Percentiles rank a stretch among this genome's conserved stretches.
phyloP scores from a whole-genome alignment of 257 asterid genomes.

The Prunella vulgaris region DNA sequence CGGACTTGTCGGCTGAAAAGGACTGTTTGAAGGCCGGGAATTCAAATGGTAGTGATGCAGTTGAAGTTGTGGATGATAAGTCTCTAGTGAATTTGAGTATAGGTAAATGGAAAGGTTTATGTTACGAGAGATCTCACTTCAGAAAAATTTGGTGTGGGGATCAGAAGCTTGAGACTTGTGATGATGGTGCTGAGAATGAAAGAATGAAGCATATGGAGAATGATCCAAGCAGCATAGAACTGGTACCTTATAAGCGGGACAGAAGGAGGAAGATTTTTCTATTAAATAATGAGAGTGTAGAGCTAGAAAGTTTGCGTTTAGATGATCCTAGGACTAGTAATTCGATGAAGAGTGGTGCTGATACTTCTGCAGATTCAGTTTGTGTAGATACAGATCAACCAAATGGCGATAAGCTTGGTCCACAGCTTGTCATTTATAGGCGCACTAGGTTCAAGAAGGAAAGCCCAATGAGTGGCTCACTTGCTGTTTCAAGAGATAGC shows the following conservation, averaged over 20 bases:
- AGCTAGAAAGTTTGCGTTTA: slow-evolving; percentile 7
- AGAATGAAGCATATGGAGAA: slow-evolving; percentile 23
- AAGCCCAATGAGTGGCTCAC: slow-evolving; percentile 24
- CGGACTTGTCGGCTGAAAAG: slow-evolving; percentile 27
- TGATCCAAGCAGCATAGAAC: slow-evolving; percentile 2
- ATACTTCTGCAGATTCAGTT: slow-evolving; percentile 20
- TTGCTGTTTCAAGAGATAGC: slow-evolving; percentile 25
- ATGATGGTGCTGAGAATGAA: slow-evolving; percentile 21
- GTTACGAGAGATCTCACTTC: slow-evolving; percentile 28
- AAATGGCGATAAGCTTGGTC: slow-evolving; percentile 22
- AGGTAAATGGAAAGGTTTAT: slow-evolving; percentile 28
- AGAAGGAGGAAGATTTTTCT: slow-evolving; percentile 33
- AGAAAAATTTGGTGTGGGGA: slow-evolving; percentile 26
- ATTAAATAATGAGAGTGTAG: slow-evolving; percentile 16
- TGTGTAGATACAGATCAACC: background rate
- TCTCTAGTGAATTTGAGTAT: slow-evolving; percentile 23
- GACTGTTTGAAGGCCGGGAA: slow-evolving; percentile 27
- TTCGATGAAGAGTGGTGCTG: slow-evolving; percentile 14
- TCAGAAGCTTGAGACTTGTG: slow-evolving; percentile 25
- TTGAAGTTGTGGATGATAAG: background rate
- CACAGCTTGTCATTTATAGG: slow-evolving; percentile 25
- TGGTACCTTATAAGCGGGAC: slow-evolving; percentile 39
- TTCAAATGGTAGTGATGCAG: slow-evolving; percentile 15
- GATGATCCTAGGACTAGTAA: slow-evolving; percentile 13
- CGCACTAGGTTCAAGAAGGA: slow-evolving; percentile 35